These are phyloP conservation scores for Kwoniella pini DNA, from an alignment of 768 basidiomycete species.

Conservation along the genomic window DNA sequence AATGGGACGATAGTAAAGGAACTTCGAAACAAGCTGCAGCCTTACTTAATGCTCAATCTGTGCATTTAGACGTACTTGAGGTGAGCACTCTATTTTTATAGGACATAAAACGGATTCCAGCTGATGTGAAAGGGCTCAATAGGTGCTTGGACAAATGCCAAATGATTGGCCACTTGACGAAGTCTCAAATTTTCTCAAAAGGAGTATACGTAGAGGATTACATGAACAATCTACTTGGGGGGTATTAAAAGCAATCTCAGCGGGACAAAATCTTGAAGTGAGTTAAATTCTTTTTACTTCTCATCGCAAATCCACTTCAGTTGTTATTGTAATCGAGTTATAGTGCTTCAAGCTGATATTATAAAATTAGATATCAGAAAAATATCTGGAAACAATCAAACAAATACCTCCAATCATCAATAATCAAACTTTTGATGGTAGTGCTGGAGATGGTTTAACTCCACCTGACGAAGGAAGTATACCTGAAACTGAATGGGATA, in stretches of 20 bases:
- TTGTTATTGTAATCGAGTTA: neutral
- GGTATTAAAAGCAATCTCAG: conserved; percentile 72
- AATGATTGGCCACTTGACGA: conserved; percentile 71
- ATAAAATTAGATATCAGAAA: conserved; percentile 24
- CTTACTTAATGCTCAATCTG: conserved; percentile 75
- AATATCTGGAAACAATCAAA: conserved; percentile 37
- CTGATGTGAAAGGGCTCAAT: neutral
- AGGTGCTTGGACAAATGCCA: conserved; percentile 65
- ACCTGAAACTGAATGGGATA: conserved; percentile 46
- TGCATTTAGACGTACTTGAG: conserved; percentile 73
- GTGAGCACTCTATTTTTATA: conserved; percentile 58
- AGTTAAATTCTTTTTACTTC: conserved; percentile 6
- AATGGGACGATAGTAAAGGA: conserved; percentile 60
- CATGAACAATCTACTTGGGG: conserved; percentile 59
- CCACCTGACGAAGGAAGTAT: conserved; percentile 52
- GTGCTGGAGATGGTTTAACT: neutral
- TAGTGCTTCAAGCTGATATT: neutral
- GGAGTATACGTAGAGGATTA: conserved; percentile 73
- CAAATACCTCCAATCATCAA: conserved; percentile 29
- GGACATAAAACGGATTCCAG: too few species aligned
- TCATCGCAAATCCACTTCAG: neutral
- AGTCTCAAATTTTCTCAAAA: conserved; percentile 73
- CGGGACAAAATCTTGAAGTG: conserved; percentile 76
- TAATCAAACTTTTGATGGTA: neutral
- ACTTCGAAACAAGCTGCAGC: conserved; percentile 65